Base-by-base conservation (phyloP, 2,329 filamentous ascomycete species). In the Fusarium chlamydosporum region DNA sequence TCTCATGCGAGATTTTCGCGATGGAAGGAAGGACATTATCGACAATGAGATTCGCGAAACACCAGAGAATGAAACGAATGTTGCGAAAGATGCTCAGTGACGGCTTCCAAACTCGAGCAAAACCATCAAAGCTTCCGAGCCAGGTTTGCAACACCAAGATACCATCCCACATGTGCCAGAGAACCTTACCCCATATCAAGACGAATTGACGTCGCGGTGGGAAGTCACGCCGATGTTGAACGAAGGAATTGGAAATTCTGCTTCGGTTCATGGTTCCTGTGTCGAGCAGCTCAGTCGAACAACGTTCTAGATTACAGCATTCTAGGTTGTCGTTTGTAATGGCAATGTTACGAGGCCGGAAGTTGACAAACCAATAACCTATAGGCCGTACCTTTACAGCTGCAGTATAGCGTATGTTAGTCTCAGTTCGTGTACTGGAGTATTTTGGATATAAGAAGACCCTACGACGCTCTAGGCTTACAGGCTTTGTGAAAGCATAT, bases 1-100 rank as follows among this genome's bases (percentile, higher is more conserved):
- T 0, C 75, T 83, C 6, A 83, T 83, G 81, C 78, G 80, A 18
- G 81, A 83, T 56, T 82, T 83, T 45, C 76, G 80, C 10, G 81
- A 83, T 47, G 81, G 82, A 2, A 78, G 73, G 23, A 83, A 83
- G 65, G 81, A 82, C 20, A 82, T 83, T 47, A 70, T 82, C 13
- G 77, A 81, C 42, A 78, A 82, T 33, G 76, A 82, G 70, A 80
- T 83, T 27, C 75, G 75, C 7, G 76, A 78, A 41, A 79, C 73
- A 1, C 66, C 70, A 1, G 72, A 63, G 6, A 61, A 50, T n/a
- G 70, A 53, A 18, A 59, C 51, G 2, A 61, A 52, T 35, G 12
- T 48, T 23, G 26, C 31, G 3, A 59, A 56, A 11, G 50, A 58
- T 12, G 10, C 60, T 7, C 56, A 75, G 48, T 75, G 73, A 75